Conservation (phyloP, 2,329 filamentous ascomycete species). For the Phaeosphaeriaceae sp. region DNA sequence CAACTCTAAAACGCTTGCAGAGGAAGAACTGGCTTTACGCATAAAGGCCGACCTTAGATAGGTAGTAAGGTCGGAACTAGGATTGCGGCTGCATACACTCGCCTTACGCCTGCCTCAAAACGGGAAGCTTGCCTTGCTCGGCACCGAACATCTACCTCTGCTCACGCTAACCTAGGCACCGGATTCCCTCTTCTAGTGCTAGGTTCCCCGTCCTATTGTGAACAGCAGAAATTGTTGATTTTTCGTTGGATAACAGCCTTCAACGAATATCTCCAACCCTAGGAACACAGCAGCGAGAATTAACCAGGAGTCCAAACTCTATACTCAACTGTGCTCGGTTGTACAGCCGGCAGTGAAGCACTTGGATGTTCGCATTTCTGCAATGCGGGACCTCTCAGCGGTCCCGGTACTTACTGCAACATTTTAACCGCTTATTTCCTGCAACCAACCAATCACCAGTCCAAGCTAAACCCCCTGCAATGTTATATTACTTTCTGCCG, state of each 20-base stretch:
- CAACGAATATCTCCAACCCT: too few species aligned
- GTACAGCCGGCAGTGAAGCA: conserved; percentile 19
- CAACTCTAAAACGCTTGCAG: not conserved
- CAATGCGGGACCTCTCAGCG: conserved; percentile 23
- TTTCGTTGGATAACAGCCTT: too few species aligned
- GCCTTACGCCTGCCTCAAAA: conserved; percentile 25
- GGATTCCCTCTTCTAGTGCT: conserved; percentile 4
- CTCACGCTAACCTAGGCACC: too few species aligned
- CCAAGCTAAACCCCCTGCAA: conserved; percentile 29
- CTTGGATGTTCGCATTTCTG: conserved; percentile 16
- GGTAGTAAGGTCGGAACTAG: conserved; percentile 18
- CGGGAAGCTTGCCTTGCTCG: conserved; percentile 21
- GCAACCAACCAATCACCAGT: conserved; percentile 30
- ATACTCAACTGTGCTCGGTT: too few species aligned
- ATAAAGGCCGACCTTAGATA: conserved; percentile 14
- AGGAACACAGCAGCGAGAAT: too few species aligned
- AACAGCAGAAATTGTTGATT: not conserved
- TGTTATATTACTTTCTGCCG: conserved; percentile 41
- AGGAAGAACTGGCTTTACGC: conserved; percentile 17
- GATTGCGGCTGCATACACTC: conserved; percentile 18
- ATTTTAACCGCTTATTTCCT: conserved; percentile 45
- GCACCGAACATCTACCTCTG: conserved; percentile 13
- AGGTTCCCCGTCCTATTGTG: not conserved
- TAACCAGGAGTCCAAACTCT: not conserved
- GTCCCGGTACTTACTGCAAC: conserved; percentile 28